Base-by-base conservation (phyloP, 1,284 basidiomycete genomes). In the Psilocybe mexicana region DNA sequence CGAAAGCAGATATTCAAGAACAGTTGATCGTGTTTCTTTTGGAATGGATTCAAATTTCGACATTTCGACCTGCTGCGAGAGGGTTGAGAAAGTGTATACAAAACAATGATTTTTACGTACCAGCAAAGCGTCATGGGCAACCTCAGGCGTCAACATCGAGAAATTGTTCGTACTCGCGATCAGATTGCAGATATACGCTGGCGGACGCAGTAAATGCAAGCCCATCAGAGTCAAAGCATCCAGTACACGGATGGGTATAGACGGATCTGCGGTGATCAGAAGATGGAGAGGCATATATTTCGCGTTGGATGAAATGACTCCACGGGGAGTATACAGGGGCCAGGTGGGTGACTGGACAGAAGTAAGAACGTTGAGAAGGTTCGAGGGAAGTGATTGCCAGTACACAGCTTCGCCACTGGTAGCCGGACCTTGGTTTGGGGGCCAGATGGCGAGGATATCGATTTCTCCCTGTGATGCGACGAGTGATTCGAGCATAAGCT, bases 401-500 rank as follows among this genome's bases (percentile, higher is more conserved):
- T 77, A 76, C 0, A 69, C 61, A 43, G 63, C 72, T 57, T 78
- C 75, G 1, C 76, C 76, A n/a, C 70, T 67, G 24, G 71, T 65
- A 5, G 68, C 65, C 12, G 55, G 51, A 26, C 45, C 51, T 8
- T 72, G 72, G 24, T 63, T 57, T 2, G 67, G 68, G 0, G 77
- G 78, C 77, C 77, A 79, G 1, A 69, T 69, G 3, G 57, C 55
- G 58, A 74, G 76, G n/a, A 76, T 63, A 26, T 74, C 61, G 2
- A 38, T 50, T 5, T 69, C 53, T 0, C 56, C 48, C 8, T 67
- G 62, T 1, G 57, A 61, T 23, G 64, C 11, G 66, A 65, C 52
- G 63, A 70, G 18, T 36, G 61, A 51, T 61, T 70, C 72, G 63
- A 73, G 53, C 8, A 75, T 57, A 0, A 43, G 25, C 6, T 62